These are phyloP conservation scores for Chenopodium quinoa DNA, from an alignment of 148 eudicot species.

Conservation along the genomic window DNA sequence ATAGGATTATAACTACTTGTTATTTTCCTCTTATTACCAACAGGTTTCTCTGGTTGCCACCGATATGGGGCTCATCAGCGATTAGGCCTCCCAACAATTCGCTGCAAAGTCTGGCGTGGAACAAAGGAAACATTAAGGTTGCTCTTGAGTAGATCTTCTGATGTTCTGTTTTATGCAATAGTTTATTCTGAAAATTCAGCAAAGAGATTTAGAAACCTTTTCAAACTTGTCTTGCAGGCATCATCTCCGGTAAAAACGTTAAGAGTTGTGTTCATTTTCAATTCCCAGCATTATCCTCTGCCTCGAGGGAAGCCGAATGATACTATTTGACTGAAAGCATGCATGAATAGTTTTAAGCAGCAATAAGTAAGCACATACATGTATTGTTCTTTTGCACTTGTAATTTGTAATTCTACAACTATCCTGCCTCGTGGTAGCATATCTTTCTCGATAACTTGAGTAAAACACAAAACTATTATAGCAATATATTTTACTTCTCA, in stretches of 20 bases:
- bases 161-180: not conserved
- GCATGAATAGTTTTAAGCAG: not conserved
- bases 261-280: not conserved
- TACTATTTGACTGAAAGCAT: no score
- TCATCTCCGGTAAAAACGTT: constrained; percentile 56
- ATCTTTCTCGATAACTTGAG: not conserved
- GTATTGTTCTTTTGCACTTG: not conserved
- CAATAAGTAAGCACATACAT: not conserved
- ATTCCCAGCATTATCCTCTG: not conserved
- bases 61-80: constrained; percentile 95
- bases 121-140: constrained; percentile 96
- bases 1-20: not conserved
- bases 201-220: not conserved
- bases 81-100: constrained; percentile 92
- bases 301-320: not conserved
- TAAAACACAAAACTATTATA: not conserved
- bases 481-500: no score
- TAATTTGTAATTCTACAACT: not conserved
- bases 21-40: not conserved
- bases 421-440: not conserved
- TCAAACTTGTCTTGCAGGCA: constrained; percentile 52
- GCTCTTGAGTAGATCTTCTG: not conserved
- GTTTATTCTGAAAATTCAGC: not conserved
- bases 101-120: constrained; percentile 89
- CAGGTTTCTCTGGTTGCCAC: constrained; percentile 99